Evolutionary conservation across 768 basidiomycete genomes (phyloP).

Genomic region (Amanita exitialis): DNA sequence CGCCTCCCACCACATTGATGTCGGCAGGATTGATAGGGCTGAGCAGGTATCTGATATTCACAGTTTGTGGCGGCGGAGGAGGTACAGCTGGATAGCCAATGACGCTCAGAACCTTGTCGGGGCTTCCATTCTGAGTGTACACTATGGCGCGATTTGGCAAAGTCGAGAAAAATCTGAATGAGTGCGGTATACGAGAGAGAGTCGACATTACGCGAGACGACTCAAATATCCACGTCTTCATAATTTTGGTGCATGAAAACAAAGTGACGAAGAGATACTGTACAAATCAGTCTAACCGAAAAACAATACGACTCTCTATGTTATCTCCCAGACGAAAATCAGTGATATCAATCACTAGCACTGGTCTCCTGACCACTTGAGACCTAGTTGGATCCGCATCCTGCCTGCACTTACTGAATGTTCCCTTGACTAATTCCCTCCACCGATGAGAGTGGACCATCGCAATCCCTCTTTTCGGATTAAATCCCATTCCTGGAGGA

Average conservation of each 20-base stretch:
- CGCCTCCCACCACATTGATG: conserved; percentile 71
- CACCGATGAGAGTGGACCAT: conserved; percentile 20
- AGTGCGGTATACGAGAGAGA: neutral
- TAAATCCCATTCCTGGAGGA: neutral
- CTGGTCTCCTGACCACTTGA: neutral
- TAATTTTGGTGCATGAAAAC: too few relatives aligned
- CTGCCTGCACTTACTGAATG: conserved; percentile 5
- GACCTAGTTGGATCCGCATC: neutral
- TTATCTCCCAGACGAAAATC: neutral
- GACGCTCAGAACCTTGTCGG: conserved; percentile 46
- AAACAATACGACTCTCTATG: neutral
- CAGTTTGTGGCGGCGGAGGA: conserved; percentile 41
- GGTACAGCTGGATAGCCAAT: conserved; percentile 42
- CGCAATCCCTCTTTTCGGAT: conserved; percentile 21
- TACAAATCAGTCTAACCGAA: neutral
- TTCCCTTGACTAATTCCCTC: conserved; percentile 7
- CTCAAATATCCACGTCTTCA: too few relatives aligned
- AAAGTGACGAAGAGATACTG: neutral
- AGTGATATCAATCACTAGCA: neutral
- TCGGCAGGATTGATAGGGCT: conserved; percentile 80
- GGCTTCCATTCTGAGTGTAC: conserved; percentile 52
- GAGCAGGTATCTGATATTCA: conserved; percentile 59
- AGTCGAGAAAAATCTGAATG: neutral
- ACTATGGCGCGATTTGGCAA: conserved; percentile 43
- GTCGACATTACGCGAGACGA: too few relatives aligned